These are phyloP conservation scores for Fragosphaeria purpurea DNA, from an alignment of 2,329 filamentous ascomycete species.

Conservation along the genomic window DNA sequence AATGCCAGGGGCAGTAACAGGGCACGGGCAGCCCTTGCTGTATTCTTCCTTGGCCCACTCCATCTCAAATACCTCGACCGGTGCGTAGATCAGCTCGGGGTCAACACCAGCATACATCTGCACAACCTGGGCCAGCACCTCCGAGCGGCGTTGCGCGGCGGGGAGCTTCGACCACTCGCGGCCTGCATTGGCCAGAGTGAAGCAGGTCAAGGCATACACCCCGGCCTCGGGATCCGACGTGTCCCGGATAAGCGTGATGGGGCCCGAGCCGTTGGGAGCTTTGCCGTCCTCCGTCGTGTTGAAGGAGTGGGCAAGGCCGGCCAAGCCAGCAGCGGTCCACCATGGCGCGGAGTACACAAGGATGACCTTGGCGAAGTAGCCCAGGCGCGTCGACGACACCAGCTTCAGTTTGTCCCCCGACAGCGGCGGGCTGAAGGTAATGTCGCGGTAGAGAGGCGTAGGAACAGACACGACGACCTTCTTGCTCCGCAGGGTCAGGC, in stretches of 20 bases:
- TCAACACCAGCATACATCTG: conserved; percentile 12
- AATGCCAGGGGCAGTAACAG: neutral
- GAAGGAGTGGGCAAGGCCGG: conserved; percentile 23
- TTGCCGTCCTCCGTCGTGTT: too few species aligned
- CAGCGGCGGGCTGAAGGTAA: conserved; percentile 37
- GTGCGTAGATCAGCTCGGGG: conserved; percentile 11
- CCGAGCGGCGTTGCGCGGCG: neutral
- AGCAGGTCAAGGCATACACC: conserved; percentile 27
- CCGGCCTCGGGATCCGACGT: conserved; percentile 11
- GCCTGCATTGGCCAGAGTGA: conserved; percentile 27
- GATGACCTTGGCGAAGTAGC: conserved; percentile 43
- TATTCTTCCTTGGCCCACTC: neutral
- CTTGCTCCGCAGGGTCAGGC: conserved; percentile 23
- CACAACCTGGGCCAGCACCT: conserved; percentile 11
- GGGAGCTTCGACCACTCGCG: conserved; percentile 22
- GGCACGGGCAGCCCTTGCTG: conserved; percentile 1
- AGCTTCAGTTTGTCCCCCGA: conserved; percentile 29
- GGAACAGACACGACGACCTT: conserved; percentile 41
- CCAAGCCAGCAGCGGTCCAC: conserved; percentile 27
- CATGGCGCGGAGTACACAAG: conserved; percentile 29
- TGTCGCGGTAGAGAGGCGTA: conserved; percentile 31
- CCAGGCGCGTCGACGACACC: conserved; percentile 26
- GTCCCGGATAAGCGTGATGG: neutral
- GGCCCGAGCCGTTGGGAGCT: neutral
- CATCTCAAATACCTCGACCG: neutral